These are phyloP conservation scores for Arctostaphylos glauca DNA, from an alignment of 148 eudicot genomes.

Conservation along the genomic window DNA sequence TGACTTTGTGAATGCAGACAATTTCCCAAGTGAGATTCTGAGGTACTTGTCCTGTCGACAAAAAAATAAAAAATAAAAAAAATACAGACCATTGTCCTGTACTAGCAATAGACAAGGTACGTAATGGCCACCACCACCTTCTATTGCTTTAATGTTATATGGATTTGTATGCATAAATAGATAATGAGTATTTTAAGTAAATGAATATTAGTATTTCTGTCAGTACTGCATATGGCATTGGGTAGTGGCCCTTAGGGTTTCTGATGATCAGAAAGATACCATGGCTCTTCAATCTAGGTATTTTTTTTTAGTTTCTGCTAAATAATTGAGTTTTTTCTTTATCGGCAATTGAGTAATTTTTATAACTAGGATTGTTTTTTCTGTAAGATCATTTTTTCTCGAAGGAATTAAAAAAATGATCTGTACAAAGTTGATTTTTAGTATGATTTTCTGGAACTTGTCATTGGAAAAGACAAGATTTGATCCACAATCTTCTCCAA, in stretches of 20 bases:
- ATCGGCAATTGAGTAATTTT: no score
- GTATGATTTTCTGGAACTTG: background rate
- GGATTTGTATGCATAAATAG: background rate
- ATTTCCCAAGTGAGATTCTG: slow-evolving; percentile 59
- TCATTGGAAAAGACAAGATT: background rate
- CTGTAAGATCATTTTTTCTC: background rate
- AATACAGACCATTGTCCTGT: slow-evolving; percentile 13
- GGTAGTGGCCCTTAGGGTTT: background rate
- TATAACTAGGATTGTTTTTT: background rate
- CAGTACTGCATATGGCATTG: no score
- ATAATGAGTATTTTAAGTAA: background rate
- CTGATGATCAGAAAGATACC: slow-evolving; percentile 1
- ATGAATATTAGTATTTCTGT: background rate
- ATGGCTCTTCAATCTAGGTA: slow-evolving; percentile 1
- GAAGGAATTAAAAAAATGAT: slow-evolving; percentile 11
- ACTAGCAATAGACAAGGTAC: background rate
- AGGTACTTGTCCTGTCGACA: slow-evolving; percentile 24
- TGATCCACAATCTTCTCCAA: background rate
- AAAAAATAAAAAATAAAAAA: background rate
- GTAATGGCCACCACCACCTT: background rate
- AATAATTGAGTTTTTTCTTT: slow-evolving; percentile 10
- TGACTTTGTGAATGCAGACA: slow-evolving; percentile 67
- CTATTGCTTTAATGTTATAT: background rate
- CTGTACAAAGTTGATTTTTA: background rate
- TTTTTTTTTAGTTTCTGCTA: background rate